Evolutionary conservation across 140 eudicot species (phyloP), one percentile per base, ranked within the genome.

Genomic region (Bidens hawaiensis): DNA sequence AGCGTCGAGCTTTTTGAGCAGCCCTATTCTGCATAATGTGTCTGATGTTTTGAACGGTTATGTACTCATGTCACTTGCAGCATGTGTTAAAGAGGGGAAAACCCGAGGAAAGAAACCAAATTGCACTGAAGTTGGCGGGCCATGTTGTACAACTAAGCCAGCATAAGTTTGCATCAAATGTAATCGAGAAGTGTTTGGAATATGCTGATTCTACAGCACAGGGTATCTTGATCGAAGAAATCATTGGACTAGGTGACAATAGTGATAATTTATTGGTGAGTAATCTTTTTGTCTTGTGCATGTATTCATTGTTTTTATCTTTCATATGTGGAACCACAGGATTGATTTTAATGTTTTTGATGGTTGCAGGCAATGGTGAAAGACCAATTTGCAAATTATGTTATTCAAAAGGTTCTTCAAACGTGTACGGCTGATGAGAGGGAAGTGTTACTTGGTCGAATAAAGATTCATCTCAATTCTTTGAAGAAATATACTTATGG

Each of bases 401-500:
- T 90, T 30, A 84, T 90, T 74, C 97, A 90, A 75, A 90, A 82
- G 84, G 84, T 90, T 63, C 87, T 90, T 75, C 88, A 87, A 43
- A 84, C 72, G 15, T 79, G 94, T 60, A 69, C 69, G 9, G 61
- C 60, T 1, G 79, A 65, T 23, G 91, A 84, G 56, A 72, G 88
- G 69, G 91, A 87, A 47, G 58, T 70, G 74, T 66, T 90, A 61
- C 86, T 86, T 27, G 74, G 74, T 56, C 81, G 84, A 45, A 82
- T 90, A 66, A 83, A 75, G 73, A 66, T 79, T 50, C 97, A 90
- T 76, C 78, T 87, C 60, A 41, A 79, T 75, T 91, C 96, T 23
- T 69, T 90, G 91, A 90, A 84, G 85, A 90, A 90, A 78, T 90
- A 90, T 50, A 90, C 96, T 14, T 90, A 87, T n/a, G 97, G 97